A percentile compares a stretch with the other conserved stretches of the same genome.
Conservation (phyloP, 1,284 basidiomycete genomes). For the Heterobasidion parviporum region DNA sequence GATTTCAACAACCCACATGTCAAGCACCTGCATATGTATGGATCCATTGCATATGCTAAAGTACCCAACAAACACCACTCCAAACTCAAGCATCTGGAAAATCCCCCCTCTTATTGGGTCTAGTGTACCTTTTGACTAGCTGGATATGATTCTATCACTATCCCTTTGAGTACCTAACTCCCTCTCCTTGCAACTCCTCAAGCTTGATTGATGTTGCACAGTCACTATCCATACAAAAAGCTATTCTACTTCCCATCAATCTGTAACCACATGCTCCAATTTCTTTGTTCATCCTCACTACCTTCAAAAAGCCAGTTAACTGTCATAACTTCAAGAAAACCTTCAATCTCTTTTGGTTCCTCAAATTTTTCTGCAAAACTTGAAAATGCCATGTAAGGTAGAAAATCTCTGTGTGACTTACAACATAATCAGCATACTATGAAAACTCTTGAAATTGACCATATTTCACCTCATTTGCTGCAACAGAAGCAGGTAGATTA, state of each 20-base stretch:
- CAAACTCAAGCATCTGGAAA: too few species aligned
- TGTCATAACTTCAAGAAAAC: conserved; percentile 66
- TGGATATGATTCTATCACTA: too few species aligned
- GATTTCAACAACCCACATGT: too few species aligned
- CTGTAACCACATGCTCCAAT: conserved; percentile 79
- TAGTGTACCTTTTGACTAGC: too few species aligned
- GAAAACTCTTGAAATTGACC: not conserved
- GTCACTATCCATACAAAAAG: not conserved
- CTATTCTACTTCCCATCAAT: conserved; percentile 46
- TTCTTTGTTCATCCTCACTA: conserved; percentile 51
- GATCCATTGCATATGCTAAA: too few species aligned
- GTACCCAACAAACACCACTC: too few species aligned
- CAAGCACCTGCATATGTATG: too few species aligned
- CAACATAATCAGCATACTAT: not conserved
- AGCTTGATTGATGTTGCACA: too few species aligned
- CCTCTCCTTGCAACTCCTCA: too few species aligned
- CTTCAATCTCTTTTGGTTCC: conserved; percentile 59
- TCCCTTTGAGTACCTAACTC: too few species aligned
- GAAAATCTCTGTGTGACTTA: conserved; percentile 43
- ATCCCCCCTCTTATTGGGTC: too few species aligned
- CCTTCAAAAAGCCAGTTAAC: conserved; percentile 81
- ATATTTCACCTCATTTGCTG: conserved; percentile 18
- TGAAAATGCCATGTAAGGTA: conserved; percentile 61
- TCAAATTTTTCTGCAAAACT: conserved; percentile 58
- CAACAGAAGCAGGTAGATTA: conserved; percentile 37